A percentile compares a stretch with the other conserved stretches of the same genome.
Conservation (phyloP, 176 grass and related monocot species). For the Carex myosuroides region DNA sequence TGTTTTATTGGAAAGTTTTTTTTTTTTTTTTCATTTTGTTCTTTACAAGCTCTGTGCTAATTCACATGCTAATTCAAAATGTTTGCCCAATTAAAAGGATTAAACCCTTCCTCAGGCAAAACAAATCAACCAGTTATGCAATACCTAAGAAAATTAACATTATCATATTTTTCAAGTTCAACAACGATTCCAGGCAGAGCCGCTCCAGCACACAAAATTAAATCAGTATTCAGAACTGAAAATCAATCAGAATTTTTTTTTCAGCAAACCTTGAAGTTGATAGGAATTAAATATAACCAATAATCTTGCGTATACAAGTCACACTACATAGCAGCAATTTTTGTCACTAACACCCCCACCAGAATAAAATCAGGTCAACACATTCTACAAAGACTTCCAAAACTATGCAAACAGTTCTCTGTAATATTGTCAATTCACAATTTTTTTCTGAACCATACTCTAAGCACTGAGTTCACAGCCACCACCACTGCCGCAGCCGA, state of each 20-base stretch:
- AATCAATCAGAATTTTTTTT: background rate
- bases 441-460: background rate
- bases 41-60: background rate
- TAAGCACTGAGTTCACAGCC: constrained; percentile 14
- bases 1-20: background rate
- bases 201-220: background rate
- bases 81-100: background rate
- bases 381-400: background rate
- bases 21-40: background rate
- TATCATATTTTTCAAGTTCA: background rate
- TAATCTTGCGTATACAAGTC: background rate
- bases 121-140: background rate
- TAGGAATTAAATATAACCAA: background rate
- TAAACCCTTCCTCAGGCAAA: background rate
- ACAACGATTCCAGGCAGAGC: background rate
- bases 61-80: background rate
- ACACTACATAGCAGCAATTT: background rate
- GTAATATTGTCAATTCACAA: background rate
- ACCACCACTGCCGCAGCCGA: constrained; percentile 47
- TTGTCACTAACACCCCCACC: background rate
- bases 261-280: background rate
- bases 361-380: background rate
- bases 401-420: background rate
- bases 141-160: background rate
- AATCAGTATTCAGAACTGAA: background rate